Base-by-base conservation (phyloP, 2,329 filamentous ascomycete genomes). In the Penicillium sp. region DNA sequence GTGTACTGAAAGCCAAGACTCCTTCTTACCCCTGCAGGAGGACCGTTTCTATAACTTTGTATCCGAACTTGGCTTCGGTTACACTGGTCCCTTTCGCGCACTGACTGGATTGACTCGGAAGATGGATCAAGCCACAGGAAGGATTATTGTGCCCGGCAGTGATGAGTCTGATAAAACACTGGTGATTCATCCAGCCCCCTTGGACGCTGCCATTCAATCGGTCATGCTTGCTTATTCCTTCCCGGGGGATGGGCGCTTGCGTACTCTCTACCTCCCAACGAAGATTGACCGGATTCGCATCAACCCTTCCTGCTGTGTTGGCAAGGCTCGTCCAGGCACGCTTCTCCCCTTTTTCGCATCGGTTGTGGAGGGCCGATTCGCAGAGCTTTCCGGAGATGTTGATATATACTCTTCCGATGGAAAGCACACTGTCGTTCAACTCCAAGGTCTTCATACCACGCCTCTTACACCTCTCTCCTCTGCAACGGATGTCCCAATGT, bases 41-140 rank as follows among this genome's bases (percentile, higher is more conserved):
- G 66, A 71, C 11, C 45, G 59, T 5, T 73, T 73, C 51, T 73
- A 75, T 52, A 60, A 59, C n/a, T 61, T 61, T 5, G 58, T 73
- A 2, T 49, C 54, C 0, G 50, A 68, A 0, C 57, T 70, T 25
- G 72, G 72, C 7, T 72, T 70, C 39, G 63, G 64, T 5, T 75
- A 72, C 37, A 63, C 63, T 1, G 66, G 63, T 2, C 59, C 66
- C 11, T 73, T 73, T 60, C 57, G 58, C 12, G 56, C 62, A 4
- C 56, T 71, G 14, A 62, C 60, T 5, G 49, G 17, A 1, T 31
- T 69, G 12, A 58, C 51, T 12, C 62, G 68, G 17, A 63, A 57
- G 10, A 65, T 67, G 57, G 63, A 69, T 20, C 61, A 66, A 47
- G 63, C 67, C 5, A 58, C 51, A 0, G 68, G 67, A 3, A 45